Evolutionary conservation across 75 land plant genomes (phyloP), one percentile per base, ranked within the genome.

Genomic region (Picea glauca): DNA sequence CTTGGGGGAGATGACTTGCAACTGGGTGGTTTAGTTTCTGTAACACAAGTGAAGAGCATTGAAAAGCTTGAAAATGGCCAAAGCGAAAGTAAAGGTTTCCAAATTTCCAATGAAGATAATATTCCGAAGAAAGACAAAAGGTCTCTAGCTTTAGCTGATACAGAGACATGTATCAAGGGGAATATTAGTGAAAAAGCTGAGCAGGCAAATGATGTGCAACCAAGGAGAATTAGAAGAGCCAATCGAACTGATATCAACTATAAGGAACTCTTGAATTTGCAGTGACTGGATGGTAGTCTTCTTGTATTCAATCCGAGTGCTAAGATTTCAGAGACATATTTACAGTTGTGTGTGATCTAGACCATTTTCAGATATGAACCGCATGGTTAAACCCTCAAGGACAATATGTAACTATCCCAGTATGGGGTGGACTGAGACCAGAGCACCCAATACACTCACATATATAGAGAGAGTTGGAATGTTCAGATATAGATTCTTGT

Each of bases 191-290:
- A 64, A 30, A 31, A 35, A 35, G 35, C 56, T 43, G n/a, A 50
- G 50, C 50, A 72, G 50, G 54, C n/a, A 38, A 50, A 72, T 20
- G 18, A 72, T 46, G 26, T 43, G 26, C 74, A 72, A 50, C 74
- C 14, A 72, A 72, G 74, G 23, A 72, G 74, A 72, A 40, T 11
- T 72, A 40, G 74, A 43, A 72, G 74, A 72, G n/a, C 50, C 18
- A 20, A 43, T 38, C 74, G 74, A 1, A 21, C 0, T 40, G 23
- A 72, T 72, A 13, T 72, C 40, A 72, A 72, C 23, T 72, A 72
- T 50, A 72, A 72, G 23, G 74, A 72, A 1, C 74, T 72, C n/a
- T 20, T 50, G 56, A 50, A 72, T 26, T 26, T 26, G 26, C 26
- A 26, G 26, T 26, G 26, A 26, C 26, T 26, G 26, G 26, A 26